These are phyloP conservation scores for Suhomyces bokatorum DNA, from an alignment of 1,139 yeast genomes.

Conservation along the genomic window DNA sequence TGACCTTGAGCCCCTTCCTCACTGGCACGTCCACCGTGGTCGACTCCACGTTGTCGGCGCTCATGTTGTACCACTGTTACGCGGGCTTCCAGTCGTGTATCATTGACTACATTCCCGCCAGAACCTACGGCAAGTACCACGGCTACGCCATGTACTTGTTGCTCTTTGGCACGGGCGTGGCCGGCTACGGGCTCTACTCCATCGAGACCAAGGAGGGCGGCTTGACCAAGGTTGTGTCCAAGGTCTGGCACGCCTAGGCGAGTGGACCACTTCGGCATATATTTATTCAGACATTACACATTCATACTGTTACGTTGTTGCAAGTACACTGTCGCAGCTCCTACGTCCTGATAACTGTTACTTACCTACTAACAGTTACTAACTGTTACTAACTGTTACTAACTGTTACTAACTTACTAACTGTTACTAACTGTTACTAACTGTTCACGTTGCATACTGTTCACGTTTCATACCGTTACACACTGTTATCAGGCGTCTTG, in stretches of 20 bases:
- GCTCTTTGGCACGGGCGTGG: slow-evolving; percentile 60
- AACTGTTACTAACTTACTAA: no score
- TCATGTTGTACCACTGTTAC: slow-evolving; percentile 62
- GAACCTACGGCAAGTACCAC: slow-evolving; percentile 72
- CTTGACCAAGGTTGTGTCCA: slow-evolving; percentile 34
- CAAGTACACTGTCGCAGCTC: no score
- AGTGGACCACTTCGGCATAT: slow-evolving; percentile 1
- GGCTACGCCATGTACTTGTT: slow-evolving; percentile 61
- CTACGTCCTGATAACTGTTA: no score
- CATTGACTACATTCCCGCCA: slow-evolving; percentile 71
- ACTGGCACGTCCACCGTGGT: slow-evolving; percentile 53
- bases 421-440: no score
- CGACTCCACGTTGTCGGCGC: slow-evolving; percentile 58
- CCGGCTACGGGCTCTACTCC: slow-evolving; percentile 67
- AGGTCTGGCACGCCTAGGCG: slow-evolving; percentile 41
- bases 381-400: no score
- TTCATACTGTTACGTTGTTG: no score
- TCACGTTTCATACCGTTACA: no score
- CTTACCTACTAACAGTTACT: no score
- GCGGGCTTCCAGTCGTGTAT: slow-evolving; percentile 79
- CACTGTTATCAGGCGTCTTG: slow-evolving; percentile 14
- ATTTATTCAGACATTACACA: slow-evolving; percentile 1
- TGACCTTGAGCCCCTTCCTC: slow-evolving; percentile 62
- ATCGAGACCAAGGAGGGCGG: slow-evolving; percentile 63
- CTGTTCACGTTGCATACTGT: no score